phyloP scores from a whole-genome alignment of 352 stramenopile species.

The Albugo laibachii region DNA sequence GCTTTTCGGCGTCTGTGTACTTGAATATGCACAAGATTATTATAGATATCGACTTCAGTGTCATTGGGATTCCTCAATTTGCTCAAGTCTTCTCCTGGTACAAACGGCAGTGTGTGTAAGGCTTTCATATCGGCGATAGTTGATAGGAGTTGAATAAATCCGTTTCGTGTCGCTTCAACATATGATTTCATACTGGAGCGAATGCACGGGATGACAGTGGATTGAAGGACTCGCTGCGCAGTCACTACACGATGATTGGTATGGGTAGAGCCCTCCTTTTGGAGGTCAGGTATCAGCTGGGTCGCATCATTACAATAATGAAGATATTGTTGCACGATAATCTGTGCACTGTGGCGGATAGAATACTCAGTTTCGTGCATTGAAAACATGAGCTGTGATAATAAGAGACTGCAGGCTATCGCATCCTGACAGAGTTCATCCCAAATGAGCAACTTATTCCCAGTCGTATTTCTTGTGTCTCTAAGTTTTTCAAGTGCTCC shows the following conservation, averaged over 20 bases:
- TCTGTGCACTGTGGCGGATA: conserved; percentile 50
- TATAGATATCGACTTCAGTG: conserved; percentile 95
- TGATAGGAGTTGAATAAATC: conserved; percentile 72
- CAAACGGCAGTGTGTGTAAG: conserved; percentile 23
- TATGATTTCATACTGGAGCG: conserved; percentile 60
- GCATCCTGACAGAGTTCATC: conserved; percentile 30
- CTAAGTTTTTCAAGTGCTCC: conserved; percentile 28
- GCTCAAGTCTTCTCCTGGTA: conserved; percentile 36
- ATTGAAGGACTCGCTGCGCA: conserved; percentile 63
- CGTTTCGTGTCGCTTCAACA: conserved; percentile 53
- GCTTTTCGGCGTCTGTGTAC: conserved; percentile 86
- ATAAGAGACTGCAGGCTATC: conserved; percentile 46
- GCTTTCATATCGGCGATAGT: conserved; percentile 29
- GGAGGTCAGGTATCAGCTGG: conserved; percentile 7
- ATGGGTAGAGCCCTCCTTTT: background rate
- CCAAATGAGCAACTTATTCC: conserved; percentile 13
- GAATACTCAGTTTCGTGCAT: conserved; percentile 75
- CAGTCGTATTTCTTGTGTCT: conserved; percentile 21
- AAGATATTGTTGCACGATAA: conserved; percentile 16
- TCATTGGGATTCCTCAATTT: conserved; percentile 66
- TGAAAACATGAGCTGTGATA: conserved; percentile 56
- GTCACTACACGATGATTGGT: conserved; percentile 3
- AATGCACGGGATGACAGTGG: conserved; percentile 75
- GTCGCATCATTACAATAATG: conserved; percentile 10
- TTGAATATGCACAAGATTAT: conserved; percentile 97